Evolutionary conservation across 768 basidiomycete genomes (phyloP), one percentile per base, ranked within the genome.

Genomic region (Russula sp.): DNA sequence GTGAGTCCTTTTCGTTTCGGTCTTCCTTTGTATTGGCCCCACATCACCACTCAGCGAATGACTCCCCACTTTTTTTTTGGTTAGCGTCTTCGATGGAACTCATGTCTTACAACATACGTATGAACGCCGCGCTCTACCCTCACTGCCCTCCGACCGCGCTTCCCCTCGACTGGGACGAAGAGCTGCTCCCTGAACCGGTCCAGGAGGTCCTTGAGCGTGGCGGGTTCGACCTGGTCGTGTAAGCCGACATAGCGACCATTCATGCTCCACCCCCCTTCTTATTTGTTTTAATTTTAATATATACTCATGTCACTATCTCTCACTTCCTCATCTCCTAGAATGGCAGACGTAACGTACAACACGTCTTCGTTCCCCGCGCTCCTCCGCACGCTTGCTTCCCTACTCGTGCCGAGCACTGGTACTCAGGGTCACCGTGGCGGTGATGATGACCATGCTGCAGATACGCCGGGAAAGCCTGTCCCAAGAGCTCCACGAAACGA

Each of bases 331-430:
- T 10, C 16, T 43, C 35, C 29, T 18, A 94, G 93, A 47, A 92
- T 95, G 85, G 90, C 93, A 13, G 94, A 97, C 68, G 90, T 95
- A 8, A 87, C 92, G 1, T 96, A 95, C 76, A 96, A 96, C 74
- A 91, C 90, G 0, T 75, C 84, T 1, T 88, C 91, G 1, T 97
- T 96, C 72, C 83, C 88, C 2, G 78, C 87, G 0, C 82, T 96
- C 43, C 72, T 92, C 18, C 74, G 75, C n/a, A 93, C 91, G 0
- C 74, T 96, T 25, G 73, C 75, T 5, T 70, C 73, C 2, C 75
- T 94, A 5, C 66, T 84, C 25, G 71, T 74, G 3, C 46, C 67
- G 38, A 51, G 47, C 32, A n/a, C 48, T 6, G 5, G 25, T 3
- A 29, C 25, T 29, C 25, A 1, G 25, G 2, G 20, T 45, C 16